A percentile compares a stretch with the other conserved stretches of the same genome.
Conservation (phyloP, 2,329 filamentous ascomycete species). For the Venturia nashicola region DNA sequence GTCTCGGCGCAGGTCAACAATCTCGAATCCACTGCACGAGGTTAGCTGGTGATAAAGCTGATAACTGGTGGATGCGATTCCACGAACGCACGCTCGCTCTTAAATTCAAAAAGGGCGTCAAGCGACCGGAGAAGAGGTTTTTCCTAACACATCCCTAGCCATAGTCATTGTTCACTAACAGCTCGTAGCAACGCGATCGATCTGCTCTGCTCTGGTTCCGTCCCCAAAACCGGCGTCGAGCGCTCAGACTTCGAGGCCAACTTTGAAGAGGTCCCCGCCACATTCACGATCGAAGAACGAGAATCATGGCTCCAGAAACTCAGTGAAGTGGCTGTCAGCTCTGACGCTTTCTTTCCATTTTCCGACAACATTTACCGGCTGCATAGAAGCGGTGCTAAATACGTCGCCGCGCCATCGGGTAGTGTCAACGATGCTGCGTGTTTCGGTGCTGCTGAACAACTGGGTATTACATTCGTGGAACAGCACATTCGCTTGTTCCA, state of each 20-base stretch:
- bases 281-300: constrained; percentile 76
- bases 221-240: constrained; percentile 74
- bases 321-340: constrained; percentile 71
- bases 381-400: constrained; percentile 80
- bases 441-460: constrained; percentile 80
- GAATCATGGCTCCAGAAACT: constrained; percentile 77
- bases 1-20: constrained; percentile 91
- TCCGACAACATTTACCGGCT: constrained; percentile 95
- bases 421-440: constrained; percentile 54
- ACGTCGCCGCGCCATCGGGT: constrained; percentile 84
- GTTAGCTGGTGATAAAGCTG: constrained; percentile 92
- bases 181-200: constrained; percentile 72
- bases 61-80: constrained; percentile 99
- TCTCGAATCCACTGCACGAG: constrained; percentile 97
- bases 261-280: constrained; percentile 76
- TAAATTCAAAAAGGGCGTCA: constrained; percentile 96
- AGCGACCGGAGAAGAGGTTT: constrained; percentile 76
- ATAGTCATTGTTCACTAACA: background rate
- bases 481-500: constrained; percentile 92
- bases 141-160: background rate
- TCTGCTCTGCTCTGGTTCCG: constrained; percentile 79
- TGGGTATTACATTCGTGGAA: constrained; percentile 89
- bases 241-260: constrained; percentile 74
- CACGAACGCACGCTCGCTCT: constrained; percentile 77
- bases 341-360: constrained; percentile 98